Conservation (phyloP, 371 early-diverging fungal species). For the Rhizopus stolonifer region DNA sequence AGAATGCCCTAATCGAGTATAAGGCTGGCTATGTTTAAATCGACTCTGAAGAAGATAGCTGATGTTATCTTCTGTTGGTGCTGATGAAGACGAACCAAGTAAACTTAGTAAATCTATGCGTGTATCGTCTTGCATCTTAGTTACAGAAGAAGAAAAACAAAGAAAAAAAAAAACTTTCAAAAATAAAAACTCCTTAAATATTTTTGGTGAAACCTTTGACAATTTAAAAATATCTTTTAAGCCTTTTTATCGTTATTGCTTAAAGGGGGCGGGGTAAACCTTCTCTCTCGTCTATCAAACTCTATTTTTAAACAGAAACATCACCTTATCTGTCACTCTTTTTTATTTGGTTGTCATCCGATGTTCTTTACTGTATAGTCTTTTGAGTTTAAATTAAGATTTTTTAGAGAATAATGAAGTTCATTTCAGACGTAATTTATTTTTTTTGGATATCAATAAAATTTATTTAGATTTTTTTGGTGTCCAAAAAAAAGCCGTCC, state of each 20-base stretch:
- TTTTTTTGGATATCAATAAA: too few relatives aligned
- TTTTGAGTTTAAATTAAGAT: too few relatives aligned
- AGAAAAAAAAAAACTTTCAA: neutral
- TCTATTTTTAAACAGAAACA: too few relatives aligned
- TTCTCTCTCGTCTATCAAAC: too few relatives aligned
- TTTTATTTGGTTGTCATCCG: too few relatives aligned
- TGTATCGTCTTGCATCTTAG: conserved; percentile 36
- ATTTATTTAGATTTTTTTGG: too few relatives aligned
- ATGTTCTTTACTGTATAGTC: too few relatives aligned
- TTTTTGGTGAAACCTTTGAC: conserved; percentile 1
- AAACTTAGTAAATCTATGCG: conserved; percentile 35
- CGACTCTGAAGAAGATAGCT: conserved; percentile 46
- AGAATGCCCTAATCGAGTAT: conserved; percentile 56
- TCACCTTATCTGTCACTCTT: too few relatives aligned
- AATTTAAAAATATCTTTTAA: conserved; percentile 3
- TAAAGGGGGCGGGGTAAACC: neutral
- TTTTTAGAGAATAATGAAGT: too few relatives aligned
- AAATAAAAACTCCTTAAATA: conserved; percentile 7
- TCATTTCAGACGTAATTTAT: too few relatives aligned
- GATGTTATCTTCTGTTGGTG: conserved; percentile 50
- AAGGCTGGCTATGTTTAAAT: conserved; percentile 47
- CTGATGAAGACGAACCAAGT: conserved; percentile 9
- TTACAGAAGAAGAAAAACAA: neutral
- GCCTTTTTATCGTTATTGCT: neutral
- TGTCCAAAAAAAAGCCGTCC: too few relatives aligned